Conservation (phyloP, 2,329 filamentous ascomycete species). For the Ceratocystiopsis brevicomis region DNA sequence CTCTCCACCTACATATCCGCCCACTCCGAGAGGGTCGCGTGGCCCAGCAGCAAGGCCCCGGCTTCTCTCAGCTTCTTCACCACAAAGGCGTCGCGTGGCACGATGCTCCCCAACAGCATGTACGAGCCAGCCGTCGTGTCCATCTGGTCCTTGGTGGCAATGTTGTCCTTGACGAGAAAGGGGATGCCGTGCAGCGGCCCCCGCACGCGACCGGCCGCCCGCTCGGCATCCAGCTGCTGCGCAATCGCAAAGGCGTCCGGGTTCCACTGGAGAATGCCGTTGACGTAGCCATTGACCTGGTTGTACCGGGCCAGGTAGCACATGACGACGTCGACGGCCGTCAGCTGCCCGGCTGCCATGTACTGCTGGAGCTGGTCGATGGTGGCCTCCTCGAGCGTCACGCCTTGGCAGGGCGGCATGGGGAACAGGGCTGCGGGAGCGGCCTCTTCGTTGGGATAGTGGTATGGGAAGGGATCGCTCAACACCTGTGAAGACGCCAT, state of each 20-base stretch:
- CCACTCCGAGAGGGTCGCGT: constrained; percentile 8
- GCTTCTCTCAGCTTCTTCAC: constrained; percentile 4
- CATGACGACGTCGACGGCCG: too few relatives aligned
- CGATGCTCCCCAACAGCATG: constrained; percentile 25
- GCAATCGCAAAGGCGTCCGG: constrained; percentile 22
- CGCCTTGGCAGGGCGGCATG: too few relatives aligned
- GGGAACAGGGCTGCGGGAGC: too few relatives aligned
- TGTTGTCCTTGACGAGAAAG: constrained; percentile 36
- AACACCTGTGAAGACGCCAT: too few relatives aligned
- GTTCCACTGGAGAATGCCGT: constrained; percentile 19
- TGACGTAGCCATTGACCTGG: constrained; percentile 14
- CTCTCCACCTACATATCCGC: constrained; percentile 4
- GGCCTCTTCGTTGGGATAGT: too few relatives aligned
- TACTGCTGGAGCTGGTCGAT: too few relatives aligned
- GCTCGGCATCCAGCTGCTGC: constrained; percentile 15
- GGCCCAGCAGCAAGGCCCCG: constrained; percentile 6
- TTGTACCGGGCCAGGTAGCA: too few relatives aligned
- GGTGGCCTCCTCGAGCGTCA: too few relatives aligned
- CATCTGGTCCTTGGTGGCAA: constrained; percentile 35
- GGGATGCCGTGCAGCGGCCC: constrained; percentile 6
- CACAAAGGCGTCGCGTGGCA: constrained; percentile 10
- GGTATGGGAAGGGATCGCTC: too few relatives aligned
- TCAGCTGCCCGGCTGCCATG: too few relatives aligned
- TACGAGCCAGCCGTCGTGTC: constrained; percentile 42
- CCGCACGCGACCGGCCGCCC: neutral